These are phyloP conservation scores for Eucalyptus pauciflora DNA, from an alignment of 345 rosid species.

Conservation along the genomic window DNA sequence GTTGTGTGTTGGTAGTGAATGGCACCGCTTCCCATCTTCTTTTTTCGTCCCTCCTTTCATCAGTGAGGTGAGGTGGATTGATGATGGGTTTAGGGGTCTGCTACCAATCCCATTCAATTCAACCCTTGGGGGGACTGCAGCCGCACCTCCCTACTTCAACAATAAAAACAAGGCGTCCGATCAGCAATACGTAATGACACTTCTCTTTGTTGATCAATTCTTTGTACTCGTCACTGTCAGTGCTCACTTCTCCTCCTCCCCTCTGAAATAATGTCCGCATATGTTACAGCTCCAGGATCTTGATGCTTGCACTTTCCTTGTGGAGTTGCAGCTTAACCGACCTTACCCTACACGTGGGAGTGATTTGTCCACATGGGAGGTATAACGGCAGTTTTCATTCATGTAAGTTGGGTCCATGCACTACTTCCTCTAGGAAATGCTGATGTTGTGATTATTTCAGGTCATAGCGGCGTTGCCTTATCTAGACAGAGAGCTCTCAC, in stretches of 20 bases:
- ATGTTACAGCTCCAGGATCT: slow-evolving; percentile 54
- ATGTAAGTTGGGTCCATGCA: background rate
- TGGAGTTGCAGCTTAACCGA: slow-evolving; percentile 81
- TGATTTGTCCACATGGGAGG: slow-evolving; percentile 93
- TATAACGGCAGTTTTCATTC: background rate
- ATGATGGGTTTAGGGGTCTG: slow-evolving; percentile 93
- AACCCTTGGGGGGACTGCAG: slow-evolving; percentile 84
- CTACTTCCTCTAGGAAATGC: background rate
- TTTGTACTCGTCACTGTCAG: background rate
- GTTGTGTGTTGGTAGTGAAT: slow-evolving; percentile 92
- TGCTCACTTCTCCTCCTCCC: background rate
- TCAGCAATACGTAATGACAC: slow-evolving; percentile 59
- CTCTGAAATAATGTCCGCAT: background rate
- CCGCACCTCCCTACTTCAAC: slow-evolving; percentile 84
- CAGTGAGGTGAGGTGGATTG: slow-evolving; percentile 74
- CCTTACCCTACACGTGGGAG: slow-evolving; percentile 66
- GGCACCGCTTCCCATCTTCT: slow-evolving; percentile 97
- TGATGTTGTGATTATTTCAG: slow-evolving; percentile 16
- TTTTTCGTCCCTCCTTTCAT: slow-evolving; percentile 73
- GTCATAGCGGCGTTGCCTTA: slow-evolving; percentile 69
- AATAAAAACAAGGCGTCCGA: slow-evolving; percentile 78
- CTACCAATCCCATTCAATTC: slow-evolving; percentile 88
- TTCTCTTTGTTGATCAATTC: background rate
- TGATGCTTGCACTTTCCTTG: slow-evolving; percentile 64
- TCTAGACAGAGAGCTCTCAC: slow-evolving; percentile 89